phyloP scores from a whole-genome alignment of 768 basidiomycete species.

The Lepiota subincarnata region DNA sequence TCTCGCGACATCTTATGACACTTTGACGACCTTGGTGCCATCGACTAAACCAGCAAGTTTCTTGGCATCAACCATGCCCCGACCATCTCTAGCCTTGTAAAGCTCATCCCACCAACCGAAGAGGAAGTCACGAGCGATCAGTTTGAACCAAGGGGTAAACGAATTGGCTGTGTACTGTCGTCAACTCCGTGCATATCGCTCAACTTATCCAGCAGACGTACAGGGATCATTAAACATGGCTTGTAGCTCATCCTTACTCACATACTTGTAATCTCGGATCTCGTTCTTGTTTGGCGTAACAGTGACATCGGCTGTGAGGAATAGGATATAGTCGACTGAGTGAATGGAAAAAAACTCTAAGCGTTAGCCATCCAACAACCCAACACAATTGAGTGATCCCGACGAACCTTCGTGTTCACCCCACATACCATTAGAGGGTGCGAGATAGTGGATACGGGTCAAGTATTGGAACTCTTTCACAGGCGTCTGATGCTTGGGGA shows the following conservation, averaged over 20 bases:
- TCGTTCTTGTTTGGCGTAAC: constrained; percentile 85
- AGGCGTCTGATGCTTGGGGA: constrained; percentile 72
- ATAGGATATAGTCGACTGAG: constrained; percentile 95
- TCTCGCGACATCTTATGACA: constrained; percentile 22
- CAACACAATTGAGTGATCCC: background rate
- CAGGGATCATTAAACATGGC: constrained; percentile 83
- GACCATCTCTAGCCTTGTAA: constrained; percentile 47
- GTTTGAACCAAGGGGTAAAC: constrained; percentile 99
- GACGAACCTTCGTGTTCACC: constrained; percentile 93
- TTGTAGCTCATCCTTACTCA: constrained; percentile 85
- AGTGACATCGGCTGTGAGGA: constrained; percentile 84
- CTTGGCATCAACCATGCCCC: constrained; percentile 62
- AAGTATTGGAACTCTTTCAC: constrained; percentile 89
- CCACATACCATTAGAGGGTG: constrained; percentile 90
- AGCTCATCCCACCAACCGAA: constrained; percentile 99
- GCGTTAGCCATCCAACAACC: background rate
- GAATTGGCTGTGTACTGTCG: constrained; percentile 54
- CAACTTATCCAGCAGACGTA: constrained; percentile 28
- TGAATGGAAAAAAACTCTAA: background rate
- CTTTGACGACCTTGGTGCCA: constrained; percentile 63
- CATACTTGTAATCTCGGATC: constrained; percentile 87
- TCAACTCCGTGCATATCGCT: too few relatives aligned
- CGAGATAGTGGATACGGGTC: constrained; percentile 95
- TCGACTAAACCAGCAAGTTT: constrained; percentile 64
- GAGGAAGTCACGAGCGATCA: constrained; percentile 94